Evolutionary conservation across 225 moss, liverwort and hornwort genomes (phyloP), one percentile per base, ranked within the genome.

Genomic region (Pseudoscleropodium purum): DNA sequence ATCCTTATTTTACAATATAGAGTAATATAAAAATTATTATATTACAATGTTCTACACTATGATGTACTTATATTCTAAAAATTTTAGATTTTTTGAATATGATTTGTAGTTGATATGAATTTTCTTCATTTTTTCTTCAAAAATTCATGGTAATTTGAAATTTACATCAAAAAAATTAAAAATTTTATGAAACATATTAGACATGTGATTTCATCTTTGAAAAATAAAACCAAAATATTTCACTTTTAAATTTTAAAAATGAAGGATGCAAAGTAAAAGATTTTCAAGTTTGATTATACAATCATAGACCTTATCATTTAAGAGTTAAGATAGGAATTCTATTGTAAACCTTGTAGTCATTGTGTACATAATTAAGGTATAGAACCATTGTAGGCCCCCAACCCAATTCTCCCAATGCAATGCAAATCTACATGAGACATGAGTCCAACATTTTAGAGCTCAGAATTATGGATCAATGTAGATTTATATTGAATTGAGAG

Each of bases 331-430:
- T 26, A 41, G 8, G 0, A 70, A 41, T 25, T 5, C 15, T 5
- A 41, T 27, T 41, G 8, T 26, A 2, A 15, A 9, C 9, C 9
- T 2, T 4, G 7, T 72, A 5, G n/a, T 26, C 25, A 26, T 0
- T 5, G 1, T 0, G 1, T 0, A 0, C 2, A 15, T 41, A 41
- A 5, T 41, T 26, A 43, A 43, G 6, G 17, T 72, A 9, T 72
- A 1, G 29, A 43, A 3, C 3, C 29, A 17, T 73, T 43, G 16
- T 43, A 0, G 1, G 43, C 29, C 17, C 14, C 9, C 3, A 43
- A 43, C 2, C 43, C 3, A 43, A 73, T 73, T 27, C 1, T 27
- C 1, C 17, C 5, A 29, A 43, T 27, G 29, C 2, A 43, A 0
- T 73, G 10, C 10, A 73, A 73, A 43, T 73, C 15, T 27, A 43